These are phyloP conservation scores for Prinsepia uniflora DNA, from an alignment of 306 rosid species.

Conservation along the genomic window DNA sequence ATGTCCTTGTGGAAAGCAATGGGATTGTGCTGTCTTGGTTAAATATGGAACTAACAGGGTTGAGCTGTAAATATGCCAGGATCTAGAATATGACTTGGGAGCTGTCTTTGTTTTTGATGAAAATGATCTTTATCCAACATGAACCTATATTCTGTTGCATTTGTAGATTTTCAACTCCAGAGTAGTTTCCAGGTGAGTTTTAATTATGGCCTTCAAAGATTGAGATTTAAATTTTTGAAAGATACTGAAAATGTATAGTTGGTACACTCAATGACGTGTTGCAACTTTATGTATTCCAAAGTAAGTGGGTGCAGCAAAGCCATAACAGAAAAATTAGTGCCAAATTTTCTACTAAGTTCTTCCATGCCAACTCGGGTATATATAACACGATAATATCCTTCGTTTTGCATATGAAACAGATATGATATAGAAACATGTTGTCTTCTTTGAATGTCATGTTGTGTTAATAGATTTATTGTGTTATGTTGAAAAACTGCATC, in stretches of 20 bases:
- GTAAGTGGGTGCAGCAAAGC: not conserved
- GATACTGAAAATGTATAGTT: not conserved
- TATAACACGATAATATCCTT: not conserved
- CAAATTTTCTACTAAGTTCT: not conserved
- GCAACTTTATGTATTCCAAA: not conserved
- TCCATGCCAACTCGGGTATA: not conserved
- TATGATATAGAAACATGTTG: not conserved
- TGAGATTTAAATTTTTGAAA: not conserved
- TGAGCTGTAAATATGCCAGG: no score
- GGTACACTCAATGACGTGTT: not conserved
- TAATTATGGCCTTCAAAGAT: not conserved
- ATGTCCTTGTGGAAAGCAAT: no score
- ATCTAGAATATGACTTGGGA: no score
- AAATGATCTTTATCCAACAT: no score
- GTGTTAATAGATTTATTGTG: no score
- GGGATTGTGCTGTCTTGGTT: no score
- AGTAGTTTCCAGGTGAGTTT: not conserved
- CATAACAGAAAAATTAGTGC: not conserved
- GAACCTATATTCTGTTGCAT: not conserved
- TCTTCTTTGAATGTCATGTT: not conserved
- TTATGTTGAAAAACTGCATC: no score
- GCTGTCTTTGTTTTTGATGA: no score
- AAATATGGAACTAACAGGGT: no score
- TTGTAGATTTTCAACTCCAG: not conserved
- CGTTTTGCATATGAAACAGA: not conserved